Base-by-base conservation (phyloP, 345 rosid genomes). In the Eutrema heterophyllum region DNA sequence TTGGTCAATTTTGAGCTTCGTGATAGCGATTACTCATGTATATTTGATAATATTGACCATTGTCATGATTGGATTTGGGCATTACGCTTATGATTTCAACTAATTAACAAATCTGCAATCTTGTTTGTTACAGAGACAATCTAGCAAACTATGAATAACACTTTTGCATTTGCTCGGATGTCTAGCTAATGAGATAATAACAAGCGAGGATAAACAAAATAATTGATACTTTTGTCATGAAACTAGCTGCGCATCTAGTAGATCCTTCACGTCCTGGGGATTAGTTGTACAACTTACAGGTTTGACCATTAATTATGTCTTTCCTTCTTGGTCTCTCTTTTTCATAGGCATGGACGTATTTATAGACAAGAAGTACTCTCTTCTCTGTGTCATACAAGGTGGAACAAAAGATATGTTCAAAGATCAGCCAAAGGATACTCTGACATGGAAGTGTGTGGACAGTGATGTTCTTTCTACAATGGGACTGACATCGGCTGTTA, bases 191-290 rank as follows among this genome's bases (percentile, higher is more conserved):
- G 45, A 27, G 54, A 49, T 30, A 18, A 12, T 70, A 74, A 57
- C 35, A 48, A 55, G 27, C 40, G 64, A 64, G 50, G n/a, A 56
- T 38, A 36, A 70, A 55, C 4, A 21, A 44, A 18, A 2, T 36
- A 8, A 0, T 64, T 48, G 30, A 14, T 64, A 9, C 40, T 54
- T 56, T 61, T 57, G 16, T 75, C 71, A 94, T 96, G 98, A 91
- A 83, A 68, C 82, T 91, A 54, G 95, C 97, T 21, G 90, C 87
- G 9, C 97, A 91, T 82, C 84, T 94, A 33, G 98, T 94, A 52
- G 97, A 94, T 86, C 82, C 82, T 65, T 57, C 50, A 43, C 88
- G 78, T 48, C 97, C 98, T 24, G 97, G 98, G 71, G 97, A 94
- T 65, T 94, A 78, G 82, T 81, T 16, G 56, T 93, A 50, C 80